Evolutionary conservation across 352 stramenopile genomes (phyloP).

Genomic region (Thraustochytrium sp.): DNA sequence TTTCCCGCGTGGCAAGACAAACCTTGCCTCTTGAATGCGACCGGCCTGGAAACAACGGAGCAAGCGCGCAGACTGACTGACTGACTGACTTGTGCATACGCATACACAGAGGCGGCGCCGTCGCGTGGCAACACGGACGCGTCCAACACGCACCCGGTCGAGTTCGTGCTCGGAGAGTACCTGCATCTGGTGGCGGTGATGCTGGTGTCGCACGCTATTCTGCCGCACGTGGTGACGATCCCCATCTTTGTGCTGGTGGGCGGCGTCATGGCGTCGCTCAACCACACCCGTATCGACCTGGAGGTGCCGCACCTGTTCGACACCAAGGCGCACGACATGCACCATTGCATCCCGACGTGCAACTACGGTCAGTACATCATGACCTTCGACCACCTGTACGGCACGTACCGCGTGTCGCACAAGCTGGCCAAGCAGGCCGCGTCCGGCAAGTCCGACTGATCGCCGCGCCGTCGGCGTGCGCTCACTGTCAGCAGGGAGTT

Average conservation of each 20-base stretch:
- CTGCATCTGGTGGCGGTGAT: slow-evolving; percentile 66
- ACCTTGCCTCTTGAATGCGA: no score
- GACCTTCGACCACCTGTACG: slow-evolving; percentile 71
- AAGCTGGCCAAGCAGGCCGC: not conserved
- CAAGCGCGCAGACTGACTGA: no score
- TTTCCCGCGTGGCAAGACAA: no score
- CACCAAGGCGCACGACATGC: slow-evolving; percentile 71
- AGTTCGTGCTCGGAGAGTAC: slow-evolving; percentile 77
- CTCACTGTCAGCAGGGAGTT: no score
- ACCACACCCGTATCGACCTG: slow-evolving; percentile 73
- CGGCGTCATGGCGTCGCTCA: slow-evolving; percentile 67
- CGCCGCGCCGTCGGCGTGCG: no score
- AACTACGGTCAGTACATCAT: slow-evolving; percentile 81
- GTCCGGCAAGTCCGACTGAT: not conserved
- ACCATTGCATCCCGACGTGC: slow-evolving; percentile 71
- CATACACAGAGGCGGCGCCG: slow-evolving; percentile 64
- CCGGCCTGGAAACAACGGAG: no score
- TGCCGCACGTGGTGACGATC: slow-evolving; percentile 47
- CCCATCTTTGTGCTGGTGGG: slow-evolving; percentile 63
- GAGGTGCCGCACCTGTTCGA: slow-evolving; percentile 54
- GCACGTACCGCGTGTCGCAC: slow-evolving; percentile 53
- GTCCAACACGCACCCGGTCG: slow-evolving; percentile 78
- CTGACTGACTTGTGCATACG: no score
- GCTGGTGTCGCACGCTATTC: slow-evolving; percentile 46
- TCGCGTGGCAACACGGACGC: slow-evolving; percentile 67